Conservation (phyloP, 2,329 filamentous ascomycete species). For the Stemphylium lycopersici region DNA sequence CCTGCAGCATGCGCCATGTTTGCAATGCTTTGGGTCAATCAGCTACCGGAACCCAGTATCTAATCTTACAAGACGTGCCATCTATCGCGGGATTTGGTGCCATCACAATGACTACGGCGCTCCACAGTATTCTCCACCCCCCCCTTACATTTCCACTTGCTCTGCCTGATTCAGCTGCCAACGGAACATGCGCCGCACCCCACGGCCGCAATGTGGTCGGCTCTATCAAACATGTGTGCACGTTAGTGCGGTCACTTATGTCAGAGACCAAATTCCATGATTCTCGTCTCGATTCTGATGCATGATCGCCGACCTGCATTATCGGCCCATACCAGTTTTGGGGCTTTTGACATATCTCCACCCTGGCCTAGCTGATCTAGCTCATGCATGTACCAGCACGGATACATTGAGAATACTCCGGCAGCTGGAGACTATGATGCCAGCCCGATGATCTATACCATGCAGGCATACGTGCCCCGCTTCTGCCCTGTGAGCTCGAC, state of each 20-base stretch:
- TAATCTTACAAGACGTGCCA: not conserved
- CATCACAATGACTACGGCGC: not conserved
- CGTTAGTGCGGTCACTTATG: constrained; percentile 8
- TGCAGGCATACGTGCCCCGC: constrained; percentile 15
- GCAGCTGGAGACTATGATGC: constrained; percentile 2
- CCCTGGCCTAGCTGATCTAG: constrained; percentile 16
- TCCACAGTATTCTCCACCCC: constrained; percentile 2
- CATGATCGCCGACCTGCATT: constrained; percentile 17
- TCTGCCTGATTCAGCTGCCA: constrained; percentile 1
- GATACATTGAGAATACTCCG: constrained; percentile 1
- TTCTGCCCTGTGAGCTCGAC: constrained; percentile 14
- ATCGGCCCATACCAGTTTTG: constrained; percentile 2
- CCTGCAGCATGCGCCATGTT: not conserved
- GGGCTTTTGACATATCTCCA: constrained; percentile 6
- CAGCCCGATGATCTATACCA: constrained; percentile 13
- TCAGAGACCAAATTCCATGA: not conserved
- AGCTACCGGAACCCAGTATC: not conserved
- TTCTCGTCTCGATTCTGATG: constrained; percentile 2
- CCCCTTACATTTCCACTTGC: not conserved
- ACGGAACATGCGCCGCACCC: constrained; percentile 5
- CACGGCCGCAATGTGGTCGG: constrained; percentile 1
- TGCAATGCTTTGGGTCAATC: not conserved
- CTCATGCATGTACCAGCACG: constrained; percentile 6
- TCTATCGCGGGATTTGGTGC: not conserved
- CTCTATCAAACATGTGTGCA: constrained; percentile 1